Evolutionary conservation across 108 stramenopile genomes (phyloP), one percentile per base, ranked within the genome.

Genomic region (Chaetoceros muelleri): DNA sequence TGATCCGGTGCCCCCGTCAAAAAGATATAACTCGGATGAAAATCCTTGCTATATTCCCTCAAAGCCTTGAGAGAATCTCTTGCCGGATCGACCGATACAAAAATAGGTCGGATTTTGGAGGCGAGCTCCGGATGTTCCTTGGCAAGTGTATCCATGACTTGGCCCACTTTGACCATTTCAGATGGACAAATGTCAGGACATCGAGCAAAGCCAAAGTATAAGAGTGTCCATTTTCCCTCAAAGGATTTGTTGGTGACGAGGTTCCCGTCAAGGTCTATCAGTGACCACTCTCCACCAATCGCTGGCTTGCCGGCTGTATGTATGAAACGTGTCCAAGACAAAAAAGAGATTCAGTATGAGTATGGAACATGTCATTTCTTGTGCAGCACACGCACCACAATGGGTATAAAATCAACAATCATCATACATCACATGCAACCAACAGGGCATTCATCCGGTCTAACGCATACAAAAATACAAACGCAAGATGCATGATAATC

Each of bases 101-200:
- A 98, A 29, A 99, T 73, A 1, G 97, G 97, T 59, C 84, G 80
- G 50, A 88, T 72, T 28, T 85, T 76, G 21, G 77, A 48, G 28
- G 75, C 79, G 24, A 85, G 47, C 40, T 85, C 58, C 0, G 82
- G 85, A 54, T 85, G 67, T 28, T 81, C 68, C 67, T 86, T 84
- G 50, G 84, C 80, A 13, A 96, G 76, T 49, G 60, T 72, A 64
- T 96, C 93, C 75, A 99, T 83, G 16, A 99, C 88, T 29, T 93
- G 77, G 18, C 88, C 94, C 13, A 99, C 67, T 73, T 99, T 99
- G 44, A 98, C 79, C 79, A 99, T 94, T 82, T 99, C 99, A 1
- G 95, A 90, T 5, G 99, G 99, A 53, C 99, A 99, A 69, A 99
- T 99, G 64, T 99, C 99, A 26, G 99, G 99, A 72, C 99, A 99